Evolutionary conservation across 208 protist species (phyloP).

Genomic region (Lotmaria passim): DNA sequence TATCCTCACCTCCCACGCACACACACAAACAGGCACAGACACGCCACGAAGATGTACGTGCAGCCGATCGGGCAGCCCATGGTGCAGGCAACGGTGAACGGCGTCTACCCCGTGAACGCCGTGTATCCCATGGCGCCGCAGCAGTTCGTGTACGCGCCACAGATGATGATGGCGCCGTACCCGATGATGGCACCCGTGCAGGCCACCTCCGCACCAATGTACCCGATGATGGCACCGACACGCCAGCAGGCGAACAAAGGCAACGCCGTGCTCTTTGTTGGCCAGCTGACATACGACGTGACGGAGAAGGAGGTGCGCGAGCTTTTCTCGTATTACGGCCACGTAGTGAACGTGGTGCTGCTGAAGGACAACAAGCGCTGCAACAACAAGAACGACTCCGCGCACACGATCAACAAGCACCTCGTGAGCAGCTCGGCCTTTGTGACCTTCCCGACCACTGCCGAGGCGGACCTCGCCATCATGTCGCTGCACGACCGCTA

Average conservation of each 20-base stretch:
- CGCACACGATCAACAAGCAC: constrained; percentile 20
- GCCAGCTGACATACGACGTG: constrained; percentile 47
- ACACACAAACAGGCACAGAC: no score
- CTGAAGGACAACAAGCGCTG: constrained; percentile 38
- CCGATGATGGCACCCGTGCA: constrained; percentile 2
- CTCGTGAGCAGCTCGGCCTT: constrained; percentile 51
- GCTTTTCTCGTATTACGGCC: constrained; percentile 44
- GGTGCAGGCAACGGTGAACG: constrained; percentile 11
- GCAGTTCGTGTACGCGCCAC: constrained; percentile 25
- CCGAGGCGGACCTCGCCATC: constrained; percentile 67
- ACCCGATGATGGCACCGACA: constrained; percentile 13
- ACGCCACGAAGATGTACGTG: constrained; percentile 33
- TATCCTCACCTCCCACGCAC: no score
- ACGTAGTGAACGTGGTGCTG: constrained; percentile 45
- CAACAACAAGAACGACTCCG: constrained; percentile 7
- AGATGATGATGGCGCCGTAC: constrained; percentile 21
- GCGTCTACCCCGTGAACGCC: constrained; percentile 4
- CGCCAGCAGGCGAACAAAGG: constrained; percentile 35
- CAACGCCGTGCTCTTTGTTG: constrained; percentile 51
- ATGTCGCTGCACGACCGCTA: constrained; percentile 50
- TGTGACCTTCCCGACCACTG: constrained; percentile 45
- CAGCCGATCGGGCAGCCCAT: constrained; percentile 7
- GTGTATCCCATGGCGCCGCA: constrained; percentile 26
- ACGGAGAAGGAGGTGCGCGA: constrained; percentile 43
- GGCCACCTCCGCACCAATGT: constrained; percentile 16